Evolutionary conservation across 2,329 filamentous ascomycete genomes (phyloP).

Genomic region (Talaromyces sp.): DNA sequence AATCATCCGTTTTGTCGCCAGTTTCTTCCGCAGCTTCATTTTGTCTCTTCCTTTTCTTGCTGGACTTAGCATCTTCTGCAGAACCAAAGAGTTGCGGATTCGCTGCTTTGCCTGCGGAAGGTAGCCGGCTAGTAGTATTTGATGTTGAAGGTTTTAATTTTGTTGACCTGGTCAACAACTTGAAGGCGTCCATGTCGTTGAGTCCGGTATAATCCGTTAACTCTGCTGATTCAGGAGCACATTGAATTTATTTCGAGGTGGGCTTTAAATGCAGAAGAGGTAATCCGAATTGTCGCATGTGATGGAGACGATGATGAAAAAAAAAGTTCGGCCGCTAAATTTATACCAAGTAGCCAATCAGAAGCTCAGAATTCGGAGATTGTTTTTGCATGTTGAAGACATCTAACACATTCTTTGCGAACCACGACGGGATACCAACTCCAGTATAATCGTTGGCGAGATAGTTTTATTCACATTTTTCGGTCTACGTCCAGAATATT

Average conservation of each 20-base stretch:
- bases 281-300: neutral
- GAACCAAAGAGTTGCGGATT: conserved; percentile 39
- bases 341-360: conserved; percentile 31
- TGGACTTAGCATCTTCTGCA: conserved; percentile 27
- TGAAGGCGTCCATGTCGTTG: conserved; percentile 45
- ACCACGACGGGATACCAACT: neutral
- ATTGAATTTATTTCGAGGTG: too few species aligned
- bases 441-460: too few species aligned
- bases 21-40: conserved; percentile 22
- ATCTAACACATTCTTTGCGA: neutral
- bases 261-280: too few species aligned
- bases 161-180: conserved; percentile 44
- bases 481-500: too few species aligned
- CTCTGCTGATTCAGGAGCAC: neutral
- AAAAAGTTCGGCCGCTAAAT: conserved; percentile 11
- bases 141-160: conserved; percentile 38
- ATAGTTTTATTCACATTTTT: too few species aligned
- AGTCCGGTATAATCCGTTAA: too few species aligned
- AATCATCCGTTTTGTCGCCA: conserved; percentile 24
- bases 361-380: conserved; percentile 12
- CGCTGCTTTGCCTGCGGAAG: conserved; percentile 40
- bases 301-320: neutral
- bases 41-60: conserved; percentile 39
- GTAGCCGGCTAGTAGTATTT: conserved; percentile 30
- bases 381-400: neutral